Base-by-base conservation (phyloP, 1,139 yeast genomes). In the Yamadazyma buinensis region DNA sequence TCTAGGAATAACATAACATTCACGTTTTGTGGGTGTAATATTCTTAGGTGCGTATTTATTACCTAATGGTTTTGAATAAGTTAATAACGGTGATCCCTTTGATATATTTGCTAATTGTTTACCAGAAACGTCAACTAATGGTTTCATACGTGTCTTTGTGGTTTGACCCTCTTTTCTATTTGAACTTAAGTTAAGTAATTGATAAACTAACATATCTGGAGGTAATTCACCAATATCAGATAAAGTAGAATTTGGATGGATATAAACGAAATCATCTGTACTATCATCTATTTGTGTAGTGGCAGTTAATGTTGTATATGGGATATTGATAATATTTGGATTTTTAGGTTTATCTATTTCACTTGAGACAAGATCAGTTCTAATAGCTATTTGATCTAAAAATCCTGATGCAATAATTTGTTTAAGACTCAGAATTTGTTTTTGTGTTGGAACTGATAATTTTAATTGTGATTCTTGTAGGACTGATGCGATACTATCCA, bases 361-460 rank as follows among this genome's bases (percentile, higher is more conserved):
- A 1, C 79, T 63, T n/a, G 85, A 79, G 9, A 81, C 62, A 22
- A 80, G 47, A 51, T 88, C 97, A 0, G 86, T 92, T 42, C 97
- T 69, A 11, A 86, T 75, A 1, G 95, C 95, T 14, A 92, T 75
- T 52, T 86, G 95, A 55, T 94, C 98, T 32, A 92, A 70, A 49
- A 86, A 94, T 0, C 98, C 98, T 0, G 97, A 82, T 3, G 96
- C 77, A 8, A 92, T 67, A 80, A 94, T 90, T 57, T 94, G 98
- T 52, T 88, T 90, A 44, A 94, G 62, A 1, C 95, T 84, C 35
- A 78, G 73, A 9, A 87, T 55, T 61, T 94, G 98, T 12, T 61
- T 56, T 32, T 75, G 72, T 8, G 71, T 59, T 0, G 98, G 98
- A 8, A 86, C 77, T 0, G 71, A 75, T 20, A 87, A 63, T 49